Conservation (phyloP, 2,329 filamentous ascomycete species). For the Harringtonia lauricola region DNA sequence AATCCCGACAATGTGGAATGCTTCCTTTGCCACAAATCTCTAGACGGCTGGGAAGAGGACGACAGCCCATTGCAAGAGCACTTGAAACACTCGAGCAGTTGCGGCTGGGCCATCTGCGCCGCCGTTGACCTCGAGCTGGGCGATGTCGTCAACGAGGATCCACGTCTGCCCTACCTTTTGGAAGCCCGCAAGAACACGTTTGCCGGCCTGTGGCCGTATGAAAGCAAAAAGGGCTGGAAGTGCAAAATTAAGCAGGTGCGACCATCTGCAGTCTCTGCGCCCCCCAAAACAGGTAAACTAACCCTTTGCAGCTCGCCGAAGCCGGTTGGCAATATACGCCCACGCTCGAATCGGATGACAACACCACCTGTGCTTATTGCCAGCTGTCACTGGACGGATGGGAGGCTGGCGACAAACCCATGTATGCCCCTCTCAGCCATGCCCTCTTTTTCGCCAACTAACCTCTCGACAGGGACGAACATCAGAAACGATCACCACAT, state of each 20-base stretch:
- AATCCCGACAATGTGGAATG: conserved; percentile 84
- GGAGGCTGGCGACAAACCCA: conserved; percentile 85
- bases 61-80: conserved; percentile 82
- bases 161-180: conserved; percentile 57
- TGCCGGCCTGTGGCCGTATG: conserved; percentile 76
- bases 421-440: conserved; percentile 39
- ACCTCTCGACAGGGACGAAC: conserved; percentile 57
- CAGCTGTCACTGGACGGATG: conserved; percentile 83
- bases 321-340: conserved; percentile 94
- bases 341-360: conserved; percentile 70
- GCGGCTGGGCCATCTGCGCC: conserved; percentile 74
- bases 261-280: background rate
- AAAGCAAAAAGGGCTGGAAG: conserved; percentile 76
- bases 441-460: background rate
- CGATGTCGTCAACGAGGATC: conserved; percentile 60
- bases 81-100: conserved; percentile 67
- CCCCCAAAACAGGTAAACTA: background rate
- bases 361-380: conserved; percentile 87
- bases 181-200: conserved; percentile 78
- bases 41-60: conserved; percentile 85
- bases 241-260: conserved; percentile 78
- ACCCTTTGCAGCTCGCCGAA: conserved; percentile 59
- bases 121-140: conserved; percentile 50
- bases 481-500: conserved; percentile 64
- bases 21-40: conserved; percentile 71